Evolutionary conservation across 2,329 filamentous ascomycete genomes (phyloP), one percentile per base, ranked within the genome.

Genomic region (Aspergillus fumigatus): DNA sequence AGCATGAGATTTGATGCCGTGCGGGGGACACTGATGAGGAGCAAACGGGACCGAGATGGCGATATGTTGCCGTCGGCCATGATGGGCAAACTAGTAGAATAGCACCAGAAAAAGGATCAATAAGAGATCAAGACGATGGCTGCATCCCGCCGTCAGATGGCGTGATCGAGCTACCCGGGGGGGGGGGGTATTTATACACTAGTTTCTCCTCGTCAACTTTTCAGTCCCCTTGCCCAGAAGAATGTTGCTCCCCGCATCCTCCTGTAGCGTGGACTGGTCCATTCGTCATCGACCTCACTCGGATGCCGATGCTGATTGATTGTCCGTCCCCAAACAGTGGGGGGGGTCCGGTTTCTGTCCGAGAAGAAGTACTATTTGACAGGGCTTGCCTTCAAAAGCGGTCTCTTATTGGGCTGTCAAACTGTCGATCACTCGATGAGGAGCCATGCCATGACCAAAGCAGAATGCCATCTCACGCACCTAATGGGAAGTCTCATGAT

Each of bases 1-100:
- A 70, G 59, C 8, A 73, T 60, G 6, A 73, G 61, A 51, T 72
- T 70, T 14, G 70, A 72, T 6, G 70, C 70, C 7, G 70, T 69
- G 48, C 70, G 67, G 5, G 69, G 68, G 51, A 62, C 58, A 47
- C 65, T 66, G 27, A 71, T 43, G 7, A 70, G 60, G 26, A 64
- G 57, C 35, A 66, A 47, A 11, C 64, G 64, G n/a, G 50, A 51
- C 11, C 43, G 51, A 35, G 54, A n/a, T 23, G 48, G 26, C n/a
- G 23, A n/a, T 32, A n/a, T 14, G 32, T 53, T n/a, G 21, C 9
- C 11, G 3, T 29, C 23, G n/a, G 26, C 45, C 17, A 45, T 35
- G 25, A 21, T 21, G 11, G 21, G 11, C 17, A 27, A 26, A 29
- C 11, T 11, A 4, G 27, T 10, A 29, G 27, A 4, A 29, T 11